A percentile compares a stretch with the other conserved stretches of the same genome.
phyloP scores from a whole-genome alignment of 495 filamentous ascomycete genomes.

The Penicillium daleae region DNA sequence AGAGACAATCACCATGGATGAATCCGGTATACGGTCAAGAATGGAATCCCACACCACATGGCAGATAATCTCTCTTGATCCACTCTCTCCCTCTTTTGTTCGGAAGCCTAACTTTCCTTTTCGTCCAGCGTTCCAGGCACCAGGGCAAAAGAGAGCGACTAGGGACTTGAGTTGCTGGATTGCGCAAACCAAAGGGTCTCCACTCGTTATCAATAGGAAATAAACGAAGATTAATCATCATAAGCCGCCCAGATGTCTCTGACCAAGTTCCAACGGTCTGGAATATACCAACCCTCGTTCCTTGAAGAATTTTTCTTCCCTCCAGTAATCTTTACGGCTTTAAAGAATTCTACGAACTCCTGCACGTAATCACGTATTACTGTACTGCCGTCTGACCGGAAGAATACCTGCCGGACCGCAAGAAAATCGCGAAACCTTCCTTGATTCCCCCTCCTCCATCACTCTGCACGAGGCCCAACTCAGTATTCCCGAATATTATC shows the following conservation, averaged over 20 bases:
- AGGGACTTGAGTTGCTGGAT: neutral
- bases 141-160: neutral
- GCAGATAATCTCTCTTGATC: constrained; percentile 3
- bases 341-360: neutral
- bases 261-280: neutral
- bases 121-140: neutral
- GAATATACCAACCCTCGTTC: neutral
- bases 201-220: neutral
- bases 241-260: neutral
- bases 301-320: neutral
- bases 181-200: neutral
- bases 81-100: neutral
- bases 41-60: neutral
- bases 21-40: constrained; percentile 1
- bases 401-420: constrained; percentile 6
- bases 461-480: neutral
- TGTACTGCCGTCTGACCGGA: neutral
- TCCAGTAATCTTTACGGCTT: too few species aligned
- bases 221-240: neutral
- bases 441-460: neutral
- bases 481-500: neutral
- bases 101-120: neutral
- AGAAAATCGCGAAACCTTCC: constrained; percentile 4
- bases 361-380: too few species aligned
- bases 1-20: neutral